Percentiles rank a stretch among this genome's conserved stretches.
Evolutionary conservation across 2,329 filamentous ascomycete species (phyloP).

Genomic region (Cladosporium sp.): DNA sequence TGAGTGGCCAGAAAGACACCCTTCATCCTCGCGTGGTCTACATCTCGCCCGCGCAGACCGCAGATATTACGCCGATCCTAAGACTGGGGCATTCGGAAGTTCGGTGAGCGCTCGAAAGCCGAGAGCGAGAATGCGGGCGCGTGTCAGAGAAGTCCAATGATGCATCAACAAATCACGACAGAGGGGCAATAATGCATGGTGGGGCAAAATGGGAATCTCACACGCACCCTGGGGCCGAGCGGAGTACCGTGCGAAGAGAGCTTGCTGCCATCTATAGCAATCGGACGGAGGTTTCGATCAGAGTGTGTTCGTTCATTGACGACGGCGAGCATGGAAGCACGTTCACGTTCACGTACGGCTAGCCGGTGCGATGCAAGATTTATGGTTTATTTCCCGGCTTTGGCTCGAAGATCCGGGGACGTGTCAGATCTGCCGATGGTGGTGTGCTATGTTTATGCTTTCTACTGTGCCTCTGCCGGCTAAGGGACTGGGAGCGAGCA

Average conservation of each 20-base stretch:
- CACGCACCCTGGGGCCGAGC: too few relatives aligned
- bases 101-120: too few relatives aligned
- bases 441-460: neutral
- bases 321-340: too few relatives aligned
- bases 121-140: too few relatives aligned
- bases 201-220: too few relatives aligned
- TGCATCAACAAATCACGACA: too few relatives aligned
- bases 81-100: neutral
- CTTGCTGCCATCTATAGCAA: too few relatives aligned
- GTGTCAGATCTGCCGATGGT: neutral
- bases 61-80: conserved; percentile 8
- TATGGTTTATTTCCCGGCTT: conserved; percentile 11
- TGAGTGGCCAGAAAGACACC: neutral
- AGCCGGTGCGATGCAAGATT: neutral
- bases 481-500: neutral
- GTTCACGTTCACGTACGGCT: too few relatives aligned
- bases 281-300: neutral
- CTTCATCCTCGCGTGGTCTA: neutral
- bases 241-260: too few relatives aligned
- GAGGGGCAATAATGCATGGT: too few relatives aligned
- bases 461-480: neutral
- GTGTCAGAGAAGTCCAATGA: too few relatives aligned
- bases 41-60: neutral
- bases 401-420: conserved; percentile 8
- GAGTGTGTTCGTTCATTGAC: too few relatives aligned